A percentile compares a stretch with the other conserved stretches of the same genome.
Evolutionary conservation across 768 basidiomycete genomes (phyloP).

Genomic region (Royoungia palumana): DNA sequence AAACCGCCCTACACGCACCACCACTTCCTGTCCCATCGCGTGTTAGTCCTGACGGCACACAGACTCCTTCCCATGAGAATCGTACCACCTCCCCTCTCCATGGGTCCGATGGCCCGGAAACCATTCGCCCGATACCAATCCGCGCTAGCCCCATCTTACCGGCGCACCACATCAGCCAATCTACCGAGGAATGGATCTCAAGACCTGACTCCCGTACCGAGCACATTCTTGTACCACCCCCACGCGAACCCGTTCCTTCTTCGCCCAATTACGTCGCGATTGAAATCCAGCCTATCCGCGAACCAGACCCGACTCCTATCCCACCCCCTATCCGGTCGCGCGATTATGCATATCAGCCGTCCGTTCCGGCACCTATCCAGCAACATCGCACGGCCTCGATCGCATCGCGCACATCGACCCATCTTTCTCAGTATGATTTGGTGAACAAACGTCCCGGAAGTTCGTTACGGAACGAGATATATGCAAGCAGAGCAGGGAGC

Average conservation of each 20-base stretch:
- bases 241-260: slow-evolving; percentile 11
- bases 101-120: slow-evolving; percentile 20
- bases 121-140: slow-evolving; percentile 28
- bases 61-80: slow-evolving; percentile 20
- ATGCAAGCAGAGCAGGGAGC: slow-evolving; percentile 17
- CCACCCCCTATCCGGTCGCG: slow-evolving; percentile 27
- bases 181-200: slow-evolving; percentile 31
- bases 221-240: slow-evolving; percentile 21
- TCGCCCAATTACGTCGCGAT: slow-evolving; percentile 14
- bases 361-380: slow-evolving; percentile 9
- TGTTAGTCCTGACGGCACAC: slow-evolving; percentile 9
- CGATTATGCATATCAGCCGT: slow-evolving; percentile 28
- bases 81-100: slow-evolving; percentile 8
- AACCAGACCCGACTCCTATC: slow-evolving; percentile 11
- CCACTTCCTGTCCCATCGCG: slow-evolving; percentile 24
- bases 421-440: slow-evolving; percentile 31
- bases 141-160: slow-evolving; percentile 17
- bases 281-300: slow-evolving; percentile 12
- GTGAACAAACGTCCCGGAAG: slow-evolving; percentile 25
- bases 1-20: slow-evolving; percentile 6
- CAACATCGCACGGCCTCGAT: slow-evolving; percentile 20
- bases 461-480: slow-evolving; percentile 26
- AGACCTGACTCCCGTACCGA: slow-evolving; percentile 25
- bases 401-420: slow-evolving; percentile 27
- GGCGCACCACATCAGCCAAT: slow-evolving; percentile 4